Percentiles rank a stretch among this genome's conserved stretches.
Evolutionary conservation across 208 protist species (phyloP).

Genomic region (Wallacemonas sp.): DNA sequence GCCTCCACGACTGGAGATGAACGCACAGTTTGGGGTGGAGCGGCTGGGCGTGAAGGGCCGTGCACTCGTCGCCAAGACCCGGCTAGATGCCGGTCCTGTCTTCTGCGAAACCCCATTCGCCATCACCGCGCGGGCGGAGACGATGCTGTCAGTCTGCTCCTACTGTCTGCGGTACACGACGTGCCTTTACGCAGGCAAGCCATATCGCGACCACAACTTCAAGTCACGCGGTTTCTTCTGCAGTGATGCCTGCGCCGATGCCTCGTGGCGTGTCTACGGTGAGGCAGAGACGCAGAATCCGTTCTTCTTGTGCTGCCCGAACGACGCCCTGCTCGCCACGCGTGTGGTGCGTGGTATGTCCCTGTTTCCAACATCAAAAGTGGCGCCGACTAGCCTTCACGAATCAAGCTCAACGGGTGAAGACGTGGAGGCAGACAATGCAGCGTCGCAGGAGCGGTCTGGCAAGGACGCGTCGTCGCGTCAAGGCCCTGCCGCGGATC

Average conservation of each 20-base stretch:
- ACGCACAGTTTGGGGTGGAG: constrained; percentile 24
- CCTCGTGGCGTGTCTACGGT: constrained; percentile 73
- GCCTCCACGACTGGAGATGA: constrained; percentile 31
- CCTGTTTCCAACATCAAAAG: constrained; percentile 29
- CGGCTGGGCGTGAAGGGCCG: constrained; percentile 34
- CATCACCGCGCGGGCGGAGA: constrained; percentile 58
- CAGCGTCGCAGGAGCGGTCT: no score
- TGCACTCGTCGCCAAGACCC: constrained; percentile 35
- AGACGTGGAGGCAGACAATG: no score
- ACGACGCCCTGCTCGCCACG: constrained; percentile 77
- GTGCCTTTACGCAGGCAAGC: constrained; percentile 63
- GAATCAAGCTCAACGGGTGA: no score
- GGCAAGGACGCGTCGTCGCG: no score
- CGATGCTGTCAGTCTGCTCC: constrained; percentile 69
- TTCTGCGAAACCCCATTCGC: constrained; percentile 72
- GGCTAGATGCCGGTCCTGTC: constrained; percentile 47
- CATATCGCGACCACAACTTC: constrained; percentile 46
- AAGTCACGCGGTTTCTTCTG: constrained; percentile 88
- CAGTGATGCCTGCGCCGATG: constrained; percentile 55
- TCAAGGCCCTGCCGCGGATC: constrained; percentile 4
- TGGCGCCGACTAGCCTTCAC: neutral
- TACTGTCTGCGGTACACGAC: constrained; percentile 78
- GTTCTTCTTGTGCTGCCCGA: constrained; percentile 85
- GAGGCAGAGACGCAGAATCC: constrained; percentile 57
- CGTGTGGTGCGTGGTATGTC: constrained; percentile 50